Percentiles rank a stretch among this genome's conserved stretches.
Evolutionary conservation across 2,329 filamentous ascomycete species (phyloP).

Genomic region (Xylariaceae sp.): DNA sequence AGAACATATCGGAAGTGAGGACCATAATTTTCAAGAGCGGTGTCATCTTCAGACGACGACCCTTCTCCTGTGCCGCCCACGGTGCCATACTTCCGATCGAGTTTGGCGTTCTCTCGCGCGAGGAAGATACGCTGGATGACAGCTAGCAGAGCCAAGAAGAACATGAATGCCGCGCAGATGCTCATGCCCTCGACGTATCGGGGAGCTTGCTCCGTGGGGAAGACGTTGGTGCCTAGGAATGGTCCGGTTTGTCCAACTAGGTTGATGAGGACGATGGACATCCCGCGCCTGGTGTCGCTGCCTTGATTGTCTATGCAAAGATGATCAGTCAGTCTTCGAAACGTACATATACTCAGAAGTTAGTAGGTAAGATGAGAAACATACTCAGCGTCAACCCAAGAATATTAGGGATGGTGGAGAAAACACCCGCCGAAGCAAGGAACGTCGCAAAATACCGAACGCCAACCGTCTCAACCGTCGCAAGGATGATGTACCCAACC

Average conservation of each 20-base stretch:
- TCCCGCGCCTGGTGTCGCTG: slow-evolving; percentile 24
- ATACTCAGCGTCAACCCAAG: slow-evolving; percentile 24
- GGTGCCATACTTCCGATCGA: no score
- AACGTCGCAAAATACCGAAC: slow-evolving; percentile 47
- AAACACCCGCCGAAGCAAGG: slow-evolving; percentile 40
- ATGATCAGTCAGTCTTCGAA: slow-evolving; percentile 9
- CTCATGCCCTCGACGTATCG: slow-evolving; percentile 24
- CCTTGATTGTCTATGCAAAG: slow-evolving; percentile 25
- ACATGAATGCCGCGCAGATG: slow-evolving; percentile 29
- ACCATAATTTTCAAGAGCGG: no score
- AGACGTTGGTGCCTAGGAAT: slow-evolving; percentile 25
- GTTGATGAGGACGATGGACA: slow-evolving; percentile 27
- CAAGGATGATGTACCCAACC: slow-evolving; percentile 27
- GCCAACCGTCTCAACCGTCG: slow-evolving; percentile 30
- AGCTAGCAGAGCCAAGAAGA: slow-evolving; percentile 24
- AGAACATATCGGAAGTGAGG: no score
- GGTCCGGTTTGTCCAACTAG: slow-evolving; percentile 27
- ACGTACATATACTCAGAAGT: no score
- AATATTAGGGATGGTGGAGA: slow-evolving; percentile 26
- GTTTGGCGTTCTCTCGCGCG: no score
- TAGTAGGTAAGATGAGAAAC: slow-evolving; percentile 4
- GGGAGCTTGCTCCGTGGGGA: slow-evolving; percentile 17
- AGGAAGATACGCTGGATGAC: no score
- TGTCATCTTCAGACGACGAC: no score
- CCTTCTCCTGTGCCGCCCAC: no score